phyloP scores from a whole-genome alignment of 1,284 basidiomycete genomes.

The Spongispora temasekensis region DNA sequence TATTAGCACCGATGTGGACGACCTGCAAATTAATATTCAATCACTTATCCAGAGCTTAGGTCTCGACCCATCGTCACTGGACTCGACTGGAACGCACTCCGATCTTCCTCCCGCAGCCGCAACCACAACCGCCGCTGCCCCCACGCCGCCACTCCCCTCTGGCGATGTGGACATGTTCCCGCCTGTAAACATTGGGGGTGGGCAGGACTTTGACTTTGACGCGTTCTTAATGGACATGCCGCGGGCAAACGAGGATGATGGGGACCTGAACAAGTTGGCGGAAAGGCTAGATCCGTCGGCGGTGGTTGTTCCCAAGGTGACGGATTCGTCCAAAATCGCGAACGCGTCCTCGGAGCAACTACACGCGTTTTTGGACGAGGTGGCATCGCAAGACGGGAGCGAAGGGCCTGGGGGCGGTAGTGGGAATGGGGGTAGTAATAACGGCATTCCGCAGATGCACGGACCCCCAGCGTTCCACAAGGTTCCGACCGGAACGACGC shows the following conservation, averaged over 20 bases:
- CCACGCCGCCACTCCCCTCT: not conserved
- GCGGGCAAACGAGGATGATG: conserved; percentile 29
- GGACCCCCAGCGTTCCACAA: conserved; percentile 9
- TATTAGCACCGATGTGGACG: conserved; percentile 73
- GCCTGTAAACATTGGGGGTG: conserved; percentile 2
- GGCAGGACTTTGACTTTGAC: conserved; percentile 50
- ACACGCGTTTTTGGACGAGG: conserved; percentile 47
- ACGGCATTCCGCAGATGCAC: not conserved
- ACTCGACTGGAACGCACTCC: too few species aligned
- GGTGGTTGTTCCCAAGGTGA: conserved; percentile 18
- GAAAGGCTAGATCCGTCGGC: conserved; percentile 35
- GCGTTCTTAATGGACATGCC: conserved; percentile 44
- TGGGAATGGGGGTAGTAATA: too few species aligned
- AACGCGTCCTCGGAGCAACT: conserved; percentile 41
- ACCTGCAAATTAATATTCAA: conserved; percentile 71
- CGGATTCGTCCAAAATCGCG: conserved; percentile 29
- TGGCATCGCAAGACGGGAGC: conserved; percentile 32
- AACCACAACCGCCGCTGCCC: not conserved
- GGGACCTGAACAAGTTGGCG: conserved; percentile 38
- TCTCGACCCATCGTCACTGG: conserved; percentile 51
- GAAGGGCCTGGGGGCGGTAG: conserved; percentile 1
- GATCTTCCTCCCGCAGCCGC: too few species aligned
- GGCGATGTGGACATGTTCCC: conserved; percentile 23
- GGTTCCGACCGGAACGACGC: not conserved
- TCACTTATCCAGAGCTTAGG: conserved; percentile 73